Percentiles rank a stretch among this genome's conserved stretches.
phyloP scores from a whole-genome alignment of 1,284 basidiomycete genomes.

The Hortiboletus rubellus region DNA sequence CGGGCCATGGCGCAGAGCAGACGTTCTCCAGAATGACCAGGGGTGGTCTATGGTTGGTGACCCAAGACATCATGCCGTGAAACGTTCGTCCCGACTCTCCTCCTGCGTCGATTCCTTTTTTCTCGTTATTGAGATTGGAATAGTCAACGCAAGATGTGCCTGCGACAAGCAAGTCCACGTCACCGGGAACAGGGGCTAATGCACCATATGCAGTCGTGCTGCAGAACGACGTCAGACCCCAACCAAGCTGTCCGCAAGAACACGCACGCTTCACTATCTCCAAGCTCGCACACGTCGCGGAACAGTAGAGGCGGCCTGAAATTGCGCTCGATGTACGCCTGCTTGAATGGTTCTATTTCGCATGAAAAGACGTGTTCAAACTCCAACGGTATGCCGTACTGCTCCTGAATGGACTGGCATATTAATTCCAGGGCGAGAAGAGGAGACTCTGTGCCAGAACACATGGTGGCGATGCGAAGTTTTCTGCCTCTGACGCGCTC shows the following conservation, averaged over 20 bases:
- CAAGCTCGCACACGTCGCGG: conserved; percentile 92
- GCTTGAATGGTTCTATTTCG: conserved; percentile 98
- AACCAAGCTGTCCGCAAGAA: background rate
- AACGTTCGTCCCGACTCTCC: conserved; percentile 92
- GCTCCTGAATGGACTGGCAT: conserved; percentile 69
- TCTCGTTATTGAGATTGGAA: conserved; percentile 91
- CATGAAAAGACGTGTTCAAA: conserved; percentile 96
- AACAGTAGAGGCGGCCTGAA: conserved; percentile 91
- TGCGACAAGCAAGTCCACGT: conserved; percentile 88
- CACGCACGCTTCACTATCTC: conserved; percentile 67
- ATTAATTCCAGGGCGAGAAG: conserved; percentile 88
- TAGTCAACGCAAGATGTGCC: conserved; percentile 98
- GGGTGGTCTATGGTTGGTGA: conserved; percentile 82
- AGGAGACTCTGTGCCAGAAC: conserved; percentile 94
- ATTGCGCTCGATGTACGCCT: conserved; percentile 96
- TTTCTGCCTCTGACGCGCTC: conserved; percentile 77
- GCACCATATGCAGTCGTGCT: conserved; percentile 93
- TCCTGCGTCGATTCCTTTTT: conserved; percentile 84
- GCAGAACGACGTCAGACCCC: conserved; percentile 16
- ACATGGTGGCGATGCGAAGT: conserved; percentile 95
- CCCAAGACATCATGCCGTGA: conserved; percentile 92
- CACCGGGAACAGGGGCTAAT: conserved; percentile 81
- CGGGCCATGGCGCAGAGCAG: conserved; percentile 85
- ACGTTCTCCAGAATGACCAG: conserved; percentile 95
- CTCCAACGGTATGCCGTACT: conserved; percentile 64